Conservation (phyloP, 2,329 filamentous ascomycete genomes). For the Colletotrichum tropicicola region DNA sequence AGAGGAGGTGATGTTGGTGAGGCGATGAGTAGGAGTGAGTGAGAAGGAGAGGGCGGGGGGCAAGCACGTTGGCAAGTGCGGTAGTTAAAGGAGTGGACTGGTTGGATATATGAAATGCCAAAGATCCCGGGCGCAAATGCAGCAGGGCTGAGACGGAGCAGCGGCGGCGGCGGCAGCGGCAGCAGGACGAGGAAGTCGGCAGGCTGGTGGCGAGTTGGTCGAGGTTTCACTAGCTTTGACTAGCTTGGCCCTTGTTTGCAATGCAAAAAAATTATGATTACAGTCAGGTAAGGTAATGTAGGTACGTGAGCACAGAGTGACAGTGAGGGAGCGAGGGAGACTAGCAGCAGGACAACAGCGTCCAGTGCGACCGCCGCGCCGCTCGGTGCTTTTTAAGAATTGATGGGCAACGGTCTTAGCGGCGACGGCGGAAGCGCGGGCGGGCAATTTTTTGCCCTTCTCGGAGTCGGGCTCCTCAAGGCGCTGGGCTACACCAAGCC, state of each 20-base stretch:
- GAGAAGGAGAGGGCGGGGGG: background rate
- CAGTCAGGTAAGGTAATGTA: background rate
- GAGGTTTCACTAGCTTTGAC: slow-evolving; percentile 28
- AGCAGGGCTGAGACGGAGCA: slow-evolving; percentile 26
- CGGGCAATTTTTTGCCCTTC: slow-evolving; percentile 9
- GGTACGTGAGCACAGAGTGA: background rate
- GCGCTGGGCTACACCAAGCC: slow-evolving; percentile 8
- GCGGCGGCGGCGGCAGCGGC: too few species aligned
- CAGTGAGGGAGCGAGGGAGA: background rate
- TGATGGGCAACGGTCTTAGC: slow-evolving; percentile 21
- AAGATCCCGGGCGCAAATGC: slow-evolving; percentile 9
- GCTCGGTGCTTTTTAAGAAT: slow-evolving; percentile 9
- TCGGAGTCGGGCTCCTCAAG: background rate
- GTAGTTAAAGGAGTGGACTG: slow-evolving; percentile 5
- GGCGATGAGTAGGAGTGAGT: background rate
- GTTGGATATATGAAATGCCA: slow-evolving; percentile 15
- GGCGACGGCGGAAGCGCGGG: slow-evolving; percentile 16
- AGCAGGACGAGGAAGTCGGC: slow-evolving; percentile 5
- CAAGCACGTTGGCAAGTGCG: background rate
- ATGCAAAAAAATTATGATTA: slow-evolving; percentile 6
- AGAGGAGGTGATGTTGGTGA: background rate
- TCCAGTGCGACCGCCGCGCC: background rate
- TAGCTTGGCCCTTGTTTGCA: slow-evolving; percentile 28
- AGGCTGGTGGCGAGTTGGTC: slow-evolving; percentile 26
- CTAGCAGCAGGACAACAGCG: background rate